Evolutionary conservation across 176 grass and related monocot genomes (phyloP).

Genomic region (Guadua angustifolia): DNA sequence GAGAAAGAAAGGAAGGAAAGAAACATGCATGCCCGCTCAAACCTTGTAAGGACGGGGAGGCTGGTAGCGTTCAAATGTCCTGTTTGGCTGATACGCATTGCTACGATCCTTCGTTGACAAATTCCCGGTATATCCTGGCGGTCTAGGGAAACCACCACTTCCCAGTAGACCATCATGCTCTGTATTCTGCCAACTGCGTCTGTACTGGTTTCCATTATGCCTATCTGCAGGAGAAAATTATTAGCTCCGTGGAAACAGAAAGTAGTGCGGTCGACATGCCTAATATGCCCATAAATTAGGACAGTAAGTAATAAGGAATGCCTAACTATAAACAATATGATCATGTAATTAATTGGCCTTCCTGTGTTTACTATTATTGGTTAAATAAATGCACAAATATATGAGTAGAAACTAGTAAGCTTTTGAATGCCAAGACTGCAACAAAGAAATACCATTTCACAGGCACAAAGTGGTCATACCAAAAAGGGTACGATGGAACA

Average conservation of each 20-base stretch:
- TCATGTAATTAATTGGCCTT: not conserved
- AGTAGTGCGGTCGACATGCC: not conserved
- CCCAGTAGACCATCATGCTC: constrained; percentile 96
- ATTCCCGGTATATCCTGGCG: constrained; percentile 61
- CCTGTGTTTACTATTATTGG: not conserved
- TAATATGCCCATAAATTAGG: not conserved
- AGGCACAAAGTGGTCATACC: constrained; percentile 2
- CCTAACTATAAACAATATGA: constrained; percentile 13
- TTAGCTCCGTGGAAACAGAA: not conserved
- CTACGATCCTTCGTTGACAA: constrained; percentile 58
- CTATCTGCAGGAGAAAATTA: constrained; percentile 59
- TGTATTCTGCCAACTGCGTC: constrained; percentile 62
- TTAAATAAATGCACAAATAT: not conserved
- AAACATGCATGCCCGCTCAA: not conserved
- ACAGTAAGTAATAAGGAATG: not conserved
- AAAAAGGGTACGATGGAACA: not conserved
- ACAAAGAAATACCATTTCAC: constrained; percentile 4
- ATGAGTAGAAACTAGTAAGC: constrained; percentile 17
- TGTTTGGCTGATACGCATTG: constrained; percentile 65
- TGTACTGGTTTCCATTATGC: constrained; percentile 62
- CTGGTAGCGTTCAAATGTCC: constrained; percentile 81
- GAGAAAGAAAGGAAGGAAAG: constrained; percentile 13
- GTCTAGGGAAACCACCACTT: constrained; percentile 77
- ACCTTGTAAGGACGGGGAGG: constrained; percentile 92
- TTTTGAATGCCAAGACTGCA: not conserved